Base-by-base conservation (phyloP, 176 grass and related monocot species). In the Carex littledalei region DNA sequence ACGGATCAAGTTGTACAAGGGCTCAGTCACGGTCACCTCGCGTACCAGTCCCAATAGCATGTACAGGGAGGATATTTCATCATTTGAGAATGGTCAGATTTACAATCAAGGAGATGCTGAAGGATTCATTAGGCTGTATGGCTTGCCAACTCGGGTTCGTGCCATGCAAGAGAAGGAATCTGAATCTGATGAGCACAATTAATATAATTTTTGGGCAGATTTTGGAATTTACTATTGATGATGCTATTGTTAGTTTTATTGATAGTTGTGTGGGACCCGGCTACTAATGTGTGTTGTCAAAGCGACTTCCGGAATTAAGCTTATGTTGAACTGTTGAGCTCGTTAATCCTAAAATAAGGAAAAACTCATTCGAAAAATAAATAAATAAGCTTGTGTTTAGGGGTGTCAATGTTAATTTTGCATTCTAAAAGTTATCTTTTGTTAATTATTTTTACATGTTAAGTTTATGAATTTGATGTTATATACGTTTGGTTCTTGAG, bases 31-130 rank as follows among this genome's bases (percentile, higher is more conserved):
- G 0, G 85, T 95, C 0, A 60, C 88, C 1, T 92, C 91, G 14
- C 62, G 93, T 21, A 93, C 82, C 80, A 95, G 96, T 83, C 85
- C 91, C 7, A 84, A 89, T 64, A 99, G 96, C 87, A 75, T 99
- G 72, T 99, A 99, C 87, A 90, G 93, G 91, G 89, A 90, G 22
- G 96, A 98, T 62, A 98, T 98, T 61, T 93, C 93, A 0, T 95
- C 95, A 0, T 98, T 98, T 58, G 95, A 98, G 89, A 98, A 91
- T 0, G 95, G 91, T 14, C 63, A 86, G 83, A 95, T 95, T 20
- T 98, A 95, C 62, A 92, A 98, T 81, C 93, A 98, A 79, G 93
- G 80, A 60, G 91, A 95, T 26, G 91, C 91, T 0, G 93, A 91
- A 34, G 93, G 95, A 22, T 98, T 95, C 85, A 95, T 98, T 84